Base-by-base conservation (phyloP, 495 filamentous ascomycete species). In the Neurospora cerealis region DNA sequence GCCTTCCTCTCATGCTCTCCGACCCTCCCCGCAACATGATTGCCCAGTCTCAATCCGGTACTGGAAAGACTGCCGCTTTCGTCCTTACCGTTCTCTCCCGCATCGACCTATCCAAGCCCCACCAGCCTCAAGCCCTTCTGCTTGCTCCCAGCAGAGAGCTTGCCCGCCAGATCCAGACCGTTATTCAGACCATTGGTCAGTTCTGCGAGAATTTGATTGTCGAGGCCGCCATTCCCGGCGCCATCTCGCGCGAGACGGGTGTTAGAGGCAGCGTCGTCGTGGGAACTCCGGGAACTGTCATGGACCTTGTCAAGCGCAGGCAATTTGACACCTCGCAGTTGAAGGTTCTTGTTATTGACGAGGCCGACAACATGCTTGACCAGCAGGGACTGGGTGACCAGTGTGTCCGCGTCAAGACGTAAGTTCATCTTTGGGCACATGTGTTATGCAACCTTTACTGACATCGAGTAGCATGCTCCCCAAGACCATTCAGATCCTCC, bases 21-120 rank as follows among this genome's bases (percentile, higher is more conserved):
- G 88, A 97, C 77, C 95, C 95, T 19, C 92, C 95, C 0, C 87
- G 84, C 54, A 98, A 98, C 82, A 91, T 98, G 86, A 95, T 99
- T 74, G 96, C 94, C 28, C 96, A 99, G 80, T 98, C 96, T 37
- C 96, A 99, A 83, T 99, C 96, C 5, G 96, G 96, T 74, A 99
- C 96, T 17, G 96, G 96, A 73, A 99, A 99, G 85, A 99, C 96
- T 11, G 96, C 96, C 39, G 96, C 96, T 39, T 99, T 98, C 81
- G 90, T 94, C 34, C 88, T 97, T 71, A 98, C 96, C 54, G 92
- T 97, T 71, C 87, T 99, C 24, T 90, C 91, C 71, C 93, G 96
- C 69, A 80, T 97, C 77, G 92, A 98, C 75, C 85, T 94, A 66
- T 83, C 77, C 24, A 86, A 88, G 62, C 84, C 89, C n/a, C 83